Percentiles rank a stretch among this genome's conserved stretches.
phyloP scores from a whole-genome alignment of 2,329 filamentous ascomycete species.

The Metarhizium humberi region DNA sequence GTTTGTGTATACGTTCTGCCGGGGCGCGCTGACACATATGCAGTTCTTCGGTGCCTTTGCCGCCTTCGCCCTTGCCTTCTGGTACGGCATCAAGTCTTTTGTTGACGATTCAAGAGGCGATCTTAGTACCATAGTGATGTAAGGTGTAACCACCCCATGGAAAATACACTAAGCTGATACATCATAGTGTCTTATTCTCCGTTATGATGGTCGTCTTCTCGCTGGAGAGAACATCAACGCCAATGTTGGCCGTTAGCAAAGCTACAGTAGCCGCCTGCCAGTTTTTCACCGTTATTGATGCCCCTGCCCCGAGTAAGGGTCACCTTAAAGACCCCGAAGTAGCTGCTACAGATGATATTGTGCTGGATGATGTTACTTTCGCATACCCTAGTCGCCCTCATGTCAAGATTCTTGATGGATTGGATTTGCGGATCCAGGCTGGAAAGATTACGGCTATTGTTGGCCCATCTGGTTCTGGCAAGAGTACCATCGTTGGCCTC shows the following conservation, averaged over 20 bases:
- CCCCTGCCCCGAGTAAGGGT: slow-evolving; percentile 28
- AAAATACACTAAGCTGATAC: neutral
- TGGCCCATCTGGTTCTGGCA: slow-evolving; percentile 63
- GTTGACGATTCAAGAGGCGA: slow-evolving; percentile 35
- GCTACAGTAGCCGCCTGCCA: slow-evolving; percentile 48
- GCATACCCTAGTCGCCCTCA: slow-evolving; percentile 60
- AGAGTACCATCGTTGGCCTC: slow-evolving; percentile 64
- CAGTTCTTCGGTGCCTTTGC: slow-evolving; percentile 44
- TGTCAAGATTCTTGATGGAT: slow-evolving; percentile 51
- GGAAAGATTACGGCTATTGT: slow-evolving; percentile 67
- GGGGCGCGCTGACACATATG: slow-evolving; percentile 6
- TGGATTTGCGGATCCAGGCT: slow-evolving; percentile 49
- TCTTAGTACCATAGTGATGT: slow-evolving; percentile 47
- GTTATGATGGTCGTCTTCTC: slow-evolving; percentile 50
- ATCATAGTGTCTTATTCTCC: slow-evolving; percentile 39
- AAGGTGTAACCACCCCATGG: slow-evolving; percentile 14
- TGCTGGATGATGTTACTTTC: slow-evolving; percentile 57
- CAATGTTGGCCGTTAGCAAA: slow-evolving; percentile 48
- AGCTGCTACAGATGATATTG: slow-evolving; percentile 27
- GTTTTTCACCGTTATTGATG: slow-evolving; percentile 47
- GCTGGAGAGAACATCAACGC: slow-evolving; percentile 46
- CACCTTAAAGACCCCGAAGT: slow-evolving; percentile 27
- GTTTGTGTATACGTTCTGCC: neutral
- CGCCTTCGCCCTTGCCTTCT: slow-evolving; percentile 50
- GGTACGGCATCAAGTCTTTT: slow-evolving; percentile 48